Percentiles rank a stretch among this genome's conserved stretches.
phyloP scores from a whole-genome alignment of 352 stramenopile genomes.

The Pythium brachiatum region DNA sequence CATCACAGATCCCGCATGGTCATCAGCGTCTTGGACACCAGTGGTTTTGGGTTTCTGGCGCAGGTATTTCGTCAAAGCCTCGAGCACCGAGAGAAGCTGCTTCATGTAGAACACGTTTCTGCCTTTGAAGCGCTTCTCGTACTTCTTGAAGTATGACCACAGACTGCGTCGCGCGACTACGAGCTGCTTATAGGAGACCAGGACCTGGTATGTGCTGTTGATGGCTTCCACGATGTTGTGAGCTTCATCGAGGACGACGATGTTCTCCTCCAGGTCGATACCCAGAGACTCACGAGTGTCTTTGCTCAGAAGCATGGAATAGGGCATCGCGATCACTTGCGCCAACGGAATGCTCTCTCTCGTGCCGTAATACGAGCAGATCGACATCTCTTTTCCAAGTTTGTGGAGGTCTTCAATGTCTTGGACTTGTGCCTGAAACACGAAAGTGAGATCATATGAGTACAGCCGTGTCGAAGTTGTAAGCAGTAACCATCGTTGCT shows the following conservation, averaged over 20 bases:
- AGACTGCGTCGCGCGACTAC: conserved; percentile 66
- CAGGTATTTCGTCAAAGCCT: conserved; percentile 77
- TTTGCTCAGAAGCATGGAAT: conserved; percentile 91
- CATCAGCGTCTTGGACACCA: conserved; percentile 16
- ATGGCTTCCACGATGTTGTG: conserved; percentile 99
- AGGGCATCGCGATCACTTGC: conserved; percentile 91
- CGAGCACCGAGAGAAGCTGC: conserved; percentile 75
- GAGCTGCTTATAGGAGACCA: conserved; percentile 72
- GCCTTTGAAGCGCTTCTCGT: conserved; percentile 85
- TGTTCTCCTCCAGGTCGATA: conserved; percentile 80
- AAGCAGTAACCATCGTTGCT: not conserved
- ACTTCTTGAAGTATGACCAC: conserved; percentile 88
- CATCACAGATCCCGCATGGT: conserved; percentile 44
- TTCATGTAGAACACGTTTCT: conserved; percentile 91
- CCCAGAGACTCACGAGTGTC: conserved; percentile 88
- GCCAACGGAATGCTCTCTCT: conserved; percentile 86
- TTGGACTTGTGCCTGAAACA: conserved; percentile 68
- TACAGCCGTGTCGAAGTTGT: no score
- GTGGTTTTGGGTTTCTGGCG: conserved; percentile 22
- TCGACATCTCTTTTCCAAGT: conserved; percentile 88
- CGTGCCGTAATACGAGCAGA: conserved; percentile 97
- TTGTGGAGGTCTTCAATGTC: conserved; percentile 97
- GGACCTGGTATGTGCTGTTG: conserved; percentile 87
- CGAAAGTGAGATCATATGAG: no score
- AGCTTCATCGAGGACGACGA: conserved; percentile 98